A percentile compares a stretch with the other conserved stretches of the same genome.
Conservation (phyloP, 1,284 basidiomycete genomes). For the Mycena citricolor region DNA sequence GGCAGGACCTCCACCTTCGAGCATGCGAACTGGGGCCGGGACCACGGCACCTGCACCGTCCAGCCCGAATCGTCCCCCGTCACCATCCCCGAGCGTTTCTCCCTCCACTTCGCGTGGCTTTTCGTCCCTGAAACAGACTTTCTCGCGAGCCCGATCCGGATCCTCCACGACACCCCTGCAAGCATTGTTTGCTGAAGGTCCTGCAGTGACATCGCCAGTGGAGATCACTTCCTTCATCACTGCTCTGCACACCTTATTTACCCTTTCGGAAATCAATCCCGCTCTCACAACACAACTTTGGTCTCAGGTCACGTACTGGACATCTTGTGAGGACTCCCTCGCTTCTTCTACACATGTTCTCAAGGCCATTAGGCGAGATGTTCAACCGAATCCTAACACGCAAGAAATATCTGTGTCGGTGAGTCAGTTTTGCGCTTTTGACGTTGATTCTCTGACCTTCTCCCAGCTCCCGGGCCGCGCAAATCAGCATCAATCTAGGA, state of each 20-base stretch:
- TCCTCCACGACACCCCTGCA: slow-evolving; percentile 48
- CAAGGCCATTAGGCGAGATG: slow-evolving; percentile 67
- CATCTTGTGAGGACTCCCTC: slow-evolving; percentile 56
- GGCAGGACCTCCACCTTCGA: slow-evolving; percentile 30
- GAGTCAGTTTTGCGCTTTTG: slow-evolving; percentile 26
- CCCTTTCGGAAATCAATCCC: slow-evolving; percentile 90
- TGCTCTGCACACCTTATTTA: slow-evolving; percentile 83
- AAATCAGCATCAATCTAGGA: slow-evolving; percentile 87
- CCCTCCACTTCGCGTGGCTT: slow-evolving; percentile 52
- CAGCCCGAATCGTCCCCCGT: slow-evolving; percentile 46
- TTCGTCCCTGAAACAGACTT: slow-evolving; percentile 62
- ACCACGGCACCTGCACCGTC: slow-evolving; percentile 45
- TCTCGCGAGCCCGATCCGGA: slow-evolving; percentile 49
- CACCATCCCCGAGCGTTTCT: slow-evolving; percentile 42
- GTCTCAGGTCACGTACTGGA: slow-evolving; percentile 96
- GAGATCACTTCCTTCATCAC: slow-evolving; percentile 83
- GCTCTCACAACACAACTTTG: slow-evolving; percentile 87
- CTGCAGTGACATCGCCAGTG: slow-evolving; percentile 52
- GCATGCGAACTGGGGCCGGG: slow-evolving; percentile 39
- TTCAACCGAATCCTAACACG: slow-evolving; percentile 93
- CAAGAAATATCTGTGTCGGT: slow-evolving; percentile 93
- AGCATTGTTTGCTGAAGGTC: slow-evolving; percentile 50
- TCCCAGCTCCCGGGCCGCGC: slow-evolving; percentile 77
- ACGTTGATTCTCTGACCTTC: slow-evolving; percentile 10
- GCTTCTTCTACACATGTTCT: background rate